Conservation (phyloP, 306 rosid species). For the Fragaria iinumae region DNA sequence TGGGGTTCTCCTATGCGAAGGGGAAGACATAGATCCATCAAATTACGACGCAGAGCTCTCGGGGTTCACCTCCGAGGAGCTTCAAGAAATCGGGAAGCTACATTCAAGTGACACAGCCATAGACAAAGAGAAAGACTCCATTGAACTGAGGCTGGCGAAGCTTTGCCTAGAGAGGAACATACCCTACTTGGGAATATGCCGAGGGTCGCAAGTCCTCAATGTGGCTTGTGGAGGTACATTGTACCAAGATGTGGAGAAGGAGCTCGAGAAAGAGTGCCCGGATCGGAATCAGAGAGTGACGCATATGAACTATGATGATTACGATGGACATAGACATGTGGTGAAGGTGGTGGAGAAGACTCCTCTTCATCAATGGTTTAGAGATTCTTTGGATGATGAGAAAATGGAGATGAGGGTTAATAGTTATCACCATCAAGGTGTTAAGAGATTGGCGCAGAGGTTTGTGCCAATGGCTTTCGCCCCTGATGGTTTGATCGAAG, state of each 20-base stretch:
- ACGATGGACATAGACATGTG: conserved; percentile 85
- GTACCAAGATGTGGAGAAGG: conserved; percentile 53
- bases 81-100: conserved; percentile 47
- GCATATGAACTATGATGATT: conserved; percentile 76
- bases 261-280: conserved; percentile 35
- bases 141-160: conserved; percentile 52
- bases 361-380: conserved; percentile 77
- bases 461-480: conserved; percentile 87
- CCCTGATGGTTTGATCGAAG: conserved; percentile 80
- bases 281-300: conserved; percentile 29
- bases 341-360: conserved; percentile 65
- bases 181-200: conserved; percentile 63
- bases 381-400: conserved; percentile 53
- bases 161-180: conserved; percentile 72
- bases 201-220: conserved; percentile 60
- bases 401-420: conserved; percentile 69
- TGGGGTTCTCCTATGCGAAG: conserved; percentile 72
- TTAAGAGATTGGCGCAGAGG: conserved; percentile 78
- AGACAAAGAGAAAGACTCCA: conserved; percentile 59
- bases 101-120: conserved; percentile 58
- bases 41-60: conserved; percentile 51
- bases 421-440: conserved; percentile 94
- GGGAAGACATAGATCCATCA: conserved; percentile 66
- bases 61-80: conserved; percentile 41
- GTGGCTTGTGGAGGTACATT: conserved; percentile 67